These are phyloP conservation scores for Pseudocercospora crystallina DNA, from an alignment of 2,329 filamentous ascomycete species.

Conservation along the genomic window DNA sequence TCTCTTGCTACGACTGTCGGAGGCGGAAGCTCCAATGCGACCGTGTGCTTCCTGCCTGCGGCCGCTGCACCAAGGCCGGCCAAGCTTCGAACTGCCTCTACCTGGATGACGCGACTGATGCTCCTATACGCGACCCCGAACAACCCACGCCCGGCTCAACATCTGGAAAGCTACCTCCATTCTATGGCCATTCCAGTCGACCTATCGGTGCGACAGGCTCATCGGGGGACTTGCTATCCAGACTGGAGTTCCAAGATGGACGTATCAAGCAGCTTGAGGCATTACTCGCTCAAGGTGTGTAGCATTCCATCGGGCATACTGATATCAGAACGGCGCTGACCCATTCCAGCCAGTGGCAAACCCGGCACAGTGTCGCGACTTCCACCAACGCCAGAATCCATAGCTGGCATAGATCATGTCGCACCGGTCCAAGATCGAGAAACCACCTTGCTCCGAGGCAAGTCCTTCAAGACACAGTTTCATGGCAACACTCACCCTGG, in stretches of 20 bases:
- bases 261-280: constrained; percentile 33
- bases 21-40: constrained; percentile 51
- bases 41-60: constrained; percentile 45
- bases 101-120: constrained; percentile 31
- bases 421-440: constrained; percentile 33
- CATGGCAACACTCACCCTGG: constrained; percentile 44
- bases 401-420: constrained; percentile 12
- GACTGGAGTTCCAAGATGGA: constrained; percentile 27
- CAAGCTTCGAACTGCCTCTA: constrained; percentile 45
- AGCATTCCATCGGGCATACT: too few relatives aligned
- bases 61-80: constrained; percentile 45
- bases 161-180: constrained; percentile 15
- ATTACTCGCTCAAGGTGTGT: constrained; percentile 18
- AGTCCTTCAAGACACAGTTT: constrained; percentile 47
- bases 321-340: too few relatives aligned
- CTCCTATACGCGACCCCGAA: constrained; percentile 27
- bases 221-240: constrained; percentile 26
- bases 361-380: constrained; percentile 17
- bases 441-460: constrained; percentile 44
- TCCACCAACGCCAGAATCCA: constrained; percentile 30
- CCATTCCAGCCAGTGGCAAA: constrained; percentile 5
- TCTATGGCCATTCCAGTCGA: constrained; percentile 34
- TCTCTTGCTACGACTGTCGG: constrained; percentile 49
- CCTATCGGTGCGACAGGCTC: constrained; percentile 18
- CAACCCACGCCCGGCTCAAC: constrained; percentile 4